phyloP scores from a whole-genome alignment of 345 rosid genomes.

The Pelargonium nanum region DNA sequence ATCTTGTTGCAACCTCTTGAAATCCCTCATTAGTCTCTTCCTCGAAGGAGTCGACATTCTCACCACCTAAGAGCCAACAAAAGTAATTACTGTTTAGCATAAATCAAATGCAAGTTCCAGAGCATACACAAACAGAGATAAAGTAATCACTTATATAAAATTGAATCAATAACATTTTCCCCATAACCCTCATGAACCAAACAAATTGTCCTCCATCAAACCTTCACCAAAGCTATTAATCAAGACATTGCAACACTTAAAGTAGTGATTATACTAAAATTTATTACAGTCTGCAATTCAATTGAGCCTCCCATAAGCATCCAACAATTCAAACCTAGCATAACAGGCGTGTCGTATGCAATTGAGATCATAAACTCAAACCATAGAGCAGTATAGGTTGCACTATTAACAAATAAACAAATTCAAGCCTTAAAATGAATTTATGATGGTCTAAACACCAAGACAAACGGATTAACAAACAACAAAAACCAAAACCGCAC shows the following conservation, averaged over 20 bases:
- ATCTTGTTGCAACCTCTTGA: constrained; percentile 63
- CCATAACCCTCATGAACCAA: neutral
- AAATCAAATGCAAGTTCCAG: neutral
- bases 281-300: too few species aligned
- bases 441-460: neutral
- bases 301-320: too few species aligned
- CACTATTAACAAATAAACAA: neutral
- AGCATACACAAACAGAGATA: neutral
- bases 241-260: neutral
- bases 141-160: neutral
- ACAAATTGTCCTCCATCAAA: neutral
- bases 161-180: neutral
- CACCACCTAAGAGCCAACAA: neutral
- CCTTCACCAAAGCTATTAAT: neutral
- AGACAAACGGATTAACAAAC: neutral
- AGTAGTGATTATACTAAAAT: too few species aligned
- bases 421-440: too few species aligned
- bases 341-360: neutral
- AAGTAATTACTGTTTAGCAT: neutral
- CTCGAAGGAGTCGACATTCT: constrained; percentile 58
- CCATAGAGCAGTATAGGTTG: neutral
- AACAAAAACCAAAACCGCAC: neutral
- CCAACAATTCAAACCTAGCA: neutral
- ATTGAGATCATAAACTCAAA: neutral
- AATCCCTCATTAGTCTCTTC: constrained; percentile 66